Conservation (phyloP, 441 rosid species). For the Eruca vesicaria region DNA sequence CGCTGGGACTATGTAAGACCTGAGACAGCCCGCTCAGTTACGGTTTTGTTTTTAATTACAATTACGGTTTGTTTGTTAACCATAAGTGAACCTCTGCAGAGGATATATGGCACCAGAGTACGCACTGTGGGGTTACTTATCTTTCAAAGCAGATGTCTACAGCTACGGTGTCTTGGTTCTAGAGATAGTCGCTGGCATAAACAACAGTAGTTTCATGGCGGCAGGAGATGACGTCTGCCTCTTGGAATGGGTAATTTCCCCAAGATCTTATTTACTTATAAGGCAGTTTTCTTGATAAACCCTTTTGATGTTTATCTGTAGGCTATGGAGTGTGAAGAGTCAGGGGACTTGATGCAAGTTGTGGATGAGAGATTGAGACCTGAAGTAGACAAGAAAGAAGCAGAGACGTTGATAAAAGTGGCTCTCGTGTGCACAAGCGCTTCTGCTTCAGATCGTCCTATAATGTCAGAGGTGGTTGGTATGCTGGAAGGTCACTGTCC, state of each 20-base stretch:
- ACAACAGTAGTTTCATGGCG: constrained; percentile 50
- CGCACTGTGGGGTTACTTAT: constrained; percentile 64
- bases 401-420: constrained; percentile 47
- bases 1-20: constrained; percentile 65
- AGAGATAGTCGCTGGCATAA: constrained; percentile 62
- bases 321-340: constrained; percentile 51
- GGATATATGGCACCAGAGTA: constrained; percentile 85
- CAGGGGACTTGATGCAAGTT: constrained; percentile 42
- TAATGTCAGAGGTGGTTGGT: constrained; percentile 68
- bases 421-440: constrained; percentile 61
- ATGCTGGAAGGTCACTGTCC: constrained; percentile 55
- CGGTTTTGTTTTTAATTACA: background rate
- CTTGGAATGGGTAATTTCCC: constrained; percentile 63
- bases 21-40: background rate
- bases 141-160: constrained; percentile 71
- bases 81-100: constrained; percentile 39
- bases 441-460: constrained; percentile 52
- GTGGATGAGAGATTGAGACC: constrained; percentile 51
- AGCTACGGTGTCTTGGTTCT: constrained; percentile 61
- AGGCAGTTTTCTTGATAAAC: background rate
- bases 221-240: constrained; percentile 47
- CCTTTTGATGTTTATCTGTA: constrained; percentile 19
- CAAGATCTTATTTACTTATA: background rate
- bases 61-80: constrained; percentile 10
- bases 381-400: constrained; percentile 49